Evolutionary conservation across 2,329 filamentous ascomycete genomes (phyloP).

Genomic region (Alternaria rosae): DNA sequence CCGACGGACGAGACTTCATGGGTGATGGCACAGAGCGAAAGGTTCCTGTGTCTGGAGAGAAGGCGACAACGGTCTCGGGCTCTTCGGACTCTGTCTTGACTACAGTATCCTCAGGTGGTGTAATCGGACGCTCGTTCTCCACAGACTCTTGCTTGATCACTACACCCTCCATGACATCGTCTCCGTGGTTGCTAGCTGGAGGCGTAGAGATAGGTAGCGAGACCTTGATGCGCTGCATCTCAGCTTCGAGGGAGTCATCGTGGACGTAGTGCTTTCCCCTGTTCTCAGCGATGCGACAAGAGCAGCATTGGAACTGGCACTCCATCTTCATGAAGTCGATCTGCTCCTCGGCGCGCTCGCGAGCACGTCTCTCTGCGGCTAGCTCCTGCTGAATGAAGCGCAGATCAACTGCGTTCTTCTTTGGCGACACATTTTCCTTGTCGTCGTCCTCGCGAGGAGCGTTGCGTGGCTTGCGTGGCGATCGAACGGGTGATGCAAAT

Average conservation of each 20-base stretch:
- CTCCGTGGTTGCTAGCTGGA: slow-evolving; percentile 68
- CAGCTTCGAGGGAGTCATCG: slow-evolving; percentile 43
- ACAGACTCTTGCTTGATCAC: slow-evolving; percentile 31
- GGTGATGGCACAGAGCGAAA: slow-evolving; percentile 47
- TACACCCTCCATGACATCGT: slow-evolving; percentile 46
- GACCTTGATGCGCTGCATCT: slow-evolving; percentile 51
- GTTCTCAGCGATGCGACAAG: slow-evolving; percentile 58
- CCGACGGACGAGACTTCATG: slow-evolving; percentile 26
- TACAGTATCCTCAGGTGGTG: slow-evolving; percentile 27
- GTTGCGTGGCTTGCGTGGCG: slow-evolving; percentile 56
- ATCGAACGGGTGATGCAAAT: slow-evolving; percentile 68
- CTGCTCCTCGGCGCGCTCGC: slow-evolving; percentile 73
- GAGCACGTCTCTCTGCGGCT: slow-evolving; percentile 62
- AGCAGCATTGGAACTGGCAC: slow-evolving; percentile 72
- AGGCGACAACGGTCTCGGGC: slow-evolving; percentile 36
- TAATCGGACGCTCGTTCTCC: slow-evolving; percentile 27
- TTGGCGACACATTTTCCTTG: slow-evolving; percentile 57
- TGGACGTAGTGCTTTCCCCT: slow-evolving; percentile 51
- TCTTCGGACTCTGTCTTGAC: slow-evolving; percentile 5
- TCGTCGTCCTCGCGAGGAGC: slow-evolving; percentile 51
- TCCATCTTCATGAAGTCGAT: slow-evolving; percentile 80
- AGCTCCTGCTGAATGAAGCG: slow-evolving; percentile 62
- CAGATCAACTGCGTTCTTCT: slow-evolving; percentile 55
- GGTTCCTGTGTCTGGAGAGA: slow-evolving; percentile 50
- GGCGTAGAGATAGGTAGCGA: slow-evolving; percentile 65